These are phyloP conservation scores for Naganishia sp. DNA, from an alignment of 1,284 basidiomycete species.

Conservation along the genomic window DNA sequence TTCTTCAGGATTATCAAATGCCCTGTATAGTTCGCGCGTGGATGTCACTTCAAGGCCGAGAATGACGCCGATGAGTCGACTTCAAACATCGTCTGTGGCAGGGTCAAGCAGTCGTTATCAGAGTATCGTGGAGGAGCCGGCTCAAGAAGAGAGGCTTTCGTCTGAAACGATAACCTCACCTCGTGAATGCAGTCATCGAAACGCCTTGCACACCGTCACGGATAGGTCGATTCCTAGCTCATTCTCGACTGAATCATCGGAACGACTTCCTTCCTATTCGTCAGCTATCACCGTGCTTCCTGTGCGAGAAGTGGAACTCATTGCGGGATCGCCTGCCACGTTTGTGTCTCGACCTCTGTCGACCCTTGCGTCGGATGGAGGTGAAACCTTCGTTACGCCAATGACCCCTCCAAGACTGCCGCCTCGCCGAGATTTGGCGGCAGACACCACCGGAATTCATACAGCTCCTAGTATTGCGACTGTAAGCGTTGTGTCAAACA, in stretches of 20 bases:
- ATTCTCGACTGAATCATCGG: slow-evolving; percentile 18
- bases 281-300: slow-evolving; percentile 22
- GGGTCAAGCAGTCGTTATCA: slow-evolving; percentile 4
- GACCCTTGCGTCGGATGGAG: neutral
- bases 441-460: neutral
- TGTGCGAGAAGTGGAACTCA: slow-evolving; percentile 7
- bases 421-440: neutral
- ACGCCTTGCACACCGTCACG: neutral
- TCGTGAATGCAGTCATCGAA: neutral
- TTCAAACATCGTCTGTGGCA: slow-evolving; percentile 4
- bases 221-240: neutral
- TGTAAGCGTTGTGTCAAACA: no score
- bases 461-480: neutral
- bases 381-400: neutral
- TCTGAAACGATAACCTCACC: neutral
- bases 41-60: neutral
- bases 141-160: neutral
- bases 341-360: neutral
- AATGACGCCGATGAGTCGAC: slow-evolving; percentile 15
- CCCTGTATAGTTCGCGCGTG: neutral
- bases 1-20: neutral
- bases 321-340: neutral
- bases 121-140: neutral
- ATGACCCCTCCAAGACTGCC: neutral
- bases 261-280: slow-evolving; percentile 23